Base-by-base conservation (phyloP, 495 filamentous ascomycete genomes). In the Neurospora tetrasperma region DNA sequence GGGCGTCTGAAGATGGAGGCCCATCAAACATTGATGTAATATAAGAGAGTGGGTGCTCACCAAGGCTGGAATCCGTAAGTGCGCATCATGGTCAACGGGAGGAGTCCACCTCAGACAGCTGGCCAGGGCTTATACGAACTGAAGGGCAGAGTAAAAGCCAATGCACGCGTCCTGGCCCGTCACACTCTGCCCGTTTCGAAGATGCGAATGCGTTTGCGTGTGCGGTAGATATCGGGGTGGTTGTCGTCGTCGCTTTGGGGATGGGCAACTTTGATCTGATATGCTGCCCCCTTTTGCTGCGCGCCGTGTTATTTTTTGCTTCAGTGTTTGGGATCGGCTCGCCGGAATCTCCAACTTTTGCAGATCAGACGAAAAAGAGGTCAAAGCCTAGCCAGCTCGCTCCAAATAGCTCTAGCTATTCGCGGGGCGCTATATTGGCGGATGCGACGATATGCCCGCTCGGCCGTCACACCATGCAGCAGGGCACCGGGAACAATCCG, bases 31-130 rank as follows among this genome's bases (percentile, higher is more conserved):
- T 46, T 42, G 41, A 69, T 38, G 12, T 23, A 12, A 27, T 48
- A 27, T 40, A 43, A 66, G 44, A 68, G 69, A 35, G 14, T 48
- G 40, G 71, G 41, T 66, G 54, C 79, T 79, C 74, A 80, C 79
- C 71, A 78, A 76, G 79, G 79, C 72, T 79, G 79, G 46, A 74
- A 79, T 48, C 69, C 73, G 72, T 73, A 78, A 72, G 70, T 79
- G 38, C 77, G 73, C 75, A 75, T 75, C 79, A 80, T 80, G 54
- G 75, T 79, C 72, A 31, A 16, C 14, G 14, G 54, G 54, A 35
- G 54, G 14, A 66, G 54, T 35, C 54, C 54, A 66, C 54, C 54
- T 16, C 54, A 66, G 54, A 35, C 54, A 66, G 54, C 54, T 66
- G 54, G 27, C 54, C 54, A 66, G 54, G 54, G 54, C 14, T 66